Conservation (phyloP, 441 rosid genomes). For the Erodium texanum region DNA sequence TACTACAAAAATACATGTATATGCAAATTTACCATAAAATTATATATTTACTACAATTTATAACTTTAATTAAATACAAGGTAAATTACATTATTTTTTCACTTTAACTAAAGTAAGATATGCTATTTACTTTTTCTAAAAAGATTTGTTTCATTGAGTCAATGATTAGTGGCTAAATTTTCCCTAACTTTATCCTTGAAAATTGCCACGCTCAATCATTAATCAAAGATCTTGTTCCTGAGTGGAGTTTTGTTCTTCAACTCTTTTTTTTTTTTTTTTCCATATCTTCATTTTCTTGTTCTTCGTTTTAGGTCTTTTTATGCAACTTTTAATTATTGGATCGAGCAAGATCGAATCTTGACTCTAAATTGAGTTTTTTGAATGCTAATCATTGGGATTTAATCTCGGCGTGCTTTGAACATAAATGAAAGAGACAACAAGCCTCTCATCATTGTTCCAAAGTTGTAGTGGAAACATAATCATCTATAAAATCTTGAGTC, state of each 20-base stretch:
- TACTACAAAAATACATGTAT: too few species aligned
- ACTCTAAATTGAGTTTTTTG: neutral
- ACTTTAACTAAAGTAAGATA: too few species aligned
- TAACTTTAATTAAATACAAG: too few species aligned
- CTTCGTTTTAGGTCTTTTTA: neutral
- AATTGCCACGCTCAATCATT: neutral
- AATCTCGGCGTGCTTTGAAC: neutral
- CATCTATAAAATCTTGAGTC: neutral
- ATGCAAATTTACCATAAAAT: too few species aligned
- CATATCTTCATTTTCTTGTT: neutral
- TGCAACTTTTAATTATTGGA: neutral
- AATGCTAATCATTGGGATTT: neutral
- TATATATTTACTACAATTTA: too few species aligned
- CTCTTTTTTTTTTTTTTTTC: too few species aligned
- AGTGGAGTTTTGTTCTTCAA: neutral
- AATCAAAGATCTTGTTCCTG: neutral
- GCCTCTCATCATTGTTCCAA: too few species aligned
- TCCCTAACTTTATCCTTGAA: neutral
- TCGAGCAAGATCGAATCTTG: neutral
- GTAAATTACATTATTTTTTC: too few species aligned
- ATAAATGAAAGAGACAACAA: too few species aligned
- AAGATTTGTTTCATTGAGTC: too few species aligned
- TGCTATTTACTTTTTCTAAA: too few species aligned
- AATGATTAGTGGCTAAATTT: too few species aligned
- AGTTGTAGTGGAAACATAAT: neutral